Conservation (phyloP, 1,139 yeast species). For the Suhomyces panamericanus region DNA sequence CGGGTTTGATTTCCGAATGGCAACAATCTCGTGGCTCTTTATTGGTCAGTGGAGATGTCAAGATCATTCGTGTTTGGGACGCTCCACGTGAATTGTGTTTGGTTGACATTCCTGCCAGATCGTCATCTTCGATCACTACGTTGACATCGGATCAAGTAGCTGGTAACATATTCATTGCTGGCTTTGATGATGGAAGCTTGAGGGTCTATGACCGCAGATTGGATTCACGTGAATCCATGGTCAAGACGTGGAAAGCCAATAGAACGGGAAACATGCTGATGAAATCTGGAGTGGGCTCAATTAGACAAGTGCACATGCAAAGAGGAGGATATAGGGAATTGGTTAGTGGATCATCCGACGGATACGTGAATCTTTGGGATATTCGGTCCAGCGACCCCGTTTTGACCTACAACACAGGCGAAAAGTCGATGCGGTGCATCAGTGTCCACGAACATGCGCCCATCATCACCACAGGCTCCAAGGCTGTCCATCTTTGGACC, state of each 20-base stretch:
- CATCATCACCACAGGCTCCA: slow-evolving; percentile 81
- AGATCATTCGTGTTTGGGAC: slow-evolving; percentile 91
- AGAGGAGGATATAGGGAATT: slow-evolving; percentile 94
- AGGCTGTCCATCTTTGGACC: slow-evolving; percentile 80
- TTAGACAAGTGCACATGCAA: slow-evolving; percentile 89
- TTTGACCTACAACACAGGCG: slow-evolving; percentile 55
- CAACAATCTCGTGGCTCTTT: slow-evolving; percentile 93
- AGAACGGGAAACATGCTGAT: slow-evolving; percentile 14
- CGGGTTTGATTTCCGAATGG: slow-evolving; percentile 92
- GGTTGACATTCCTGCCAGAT: slow-evolving; percentile 86
- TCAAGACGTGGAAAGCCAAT: slow-evolving; percentile 62
- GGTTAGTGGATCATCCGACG: slow-evolving; percentile 81
- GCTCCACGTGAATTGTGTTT: slow-evolving; percentile 90
- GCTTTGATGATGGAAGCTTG: slow-evolving; percentile 90
- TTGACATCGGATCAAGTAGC: slow-evolving; percentile 94
- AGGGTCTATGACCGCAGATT: slow-evolving; percentile 89
- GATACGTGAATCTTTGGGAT: slow-evolving; percentile 88
- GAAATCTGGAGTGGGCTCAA: slow-evolving; percentile 51
- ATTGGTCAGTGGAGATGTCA: slow-evolving; percentile 92
- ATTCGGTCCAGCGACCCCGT: slow-evolving; percentile 75
- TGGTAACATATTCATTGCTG: slow-evolving; percentile 88
- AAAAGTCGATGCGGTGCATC: slow-evolving; percentile 66
- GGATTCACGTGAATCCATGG: slow-evolving; percentile 84
- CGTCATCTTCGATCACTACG: slow-evolving; percentile 85
- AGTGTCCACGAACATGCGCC: slow-evolving; percentile 98